phyloP scores from a whole-genome alignment of 805 yeast species.

The Blastobotrys peoriensis region DNA sequence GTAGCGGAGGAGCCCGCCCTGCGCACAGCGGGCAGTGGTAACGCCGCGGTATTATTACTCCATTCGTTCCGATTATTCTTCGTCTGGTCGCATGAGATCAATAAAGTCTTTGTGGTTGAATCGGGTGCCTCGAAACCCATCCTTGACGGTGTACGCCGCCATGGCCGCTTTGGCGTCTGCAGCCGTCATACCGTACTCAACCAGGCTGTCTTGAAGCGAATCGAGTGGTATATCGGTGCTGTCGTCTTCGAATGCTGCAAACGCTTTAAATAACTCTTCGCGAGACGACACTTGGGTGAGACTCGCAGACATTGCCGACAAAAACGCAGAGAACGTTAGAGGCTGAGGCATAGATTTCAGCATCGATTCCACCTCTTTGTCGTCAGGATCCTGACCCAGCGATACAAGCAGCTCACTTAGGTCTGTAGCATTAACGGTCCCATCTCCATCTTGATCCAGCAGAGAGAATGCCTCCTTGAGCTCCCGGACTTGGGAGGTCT shows the following conservation, averaged over 20 bases:
- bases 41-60: too few species aligned
- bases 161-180: constrained; percentile 43
- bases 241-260: constrained; percentile 42
- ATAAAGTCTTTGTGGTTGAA: constrained; percentile 63
- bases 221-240: constrained; percentile 38
- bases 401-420: constrained; percentile 44
- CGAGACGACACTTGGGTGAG: constrained; percentile 47
- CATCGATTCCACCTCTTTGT: constrained; percentile 46
- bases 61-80: too few species aligned
- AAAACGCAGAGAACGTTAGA: constrained; percentile 59
- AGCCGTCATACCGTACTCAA: constrained; percentile 38
- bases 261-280: constrained; percentile 51
- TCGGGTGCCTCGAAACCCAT: constrained; percentile 48
- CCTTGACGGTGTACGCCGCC: constrained; percentile 46
- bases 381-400: constrained; percentile 34
- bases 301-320: constrained; percentile 54
- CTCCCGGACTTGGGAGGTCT: constrained; percentile 57
- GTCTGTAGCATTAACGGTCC: constrained; percentile 31
- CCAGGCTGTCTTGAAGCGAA: constrained; percentile 45
- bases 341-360: constrained; percentile 34
- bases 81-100: constrained; percentile 17
- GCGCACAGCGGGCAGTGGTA: too few species aligned
- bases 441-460: constrained; percentile 79
- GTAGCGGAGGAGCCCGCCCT: too few species aligned
- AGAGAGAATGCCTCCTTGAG: constrained; percentile 70